These are phyloP conservation scores for Cladosporium sphaerospermum DNA, from an alignment of 2,329 filamentous ascomycete species.

Conservation along the genomic window DNA sequence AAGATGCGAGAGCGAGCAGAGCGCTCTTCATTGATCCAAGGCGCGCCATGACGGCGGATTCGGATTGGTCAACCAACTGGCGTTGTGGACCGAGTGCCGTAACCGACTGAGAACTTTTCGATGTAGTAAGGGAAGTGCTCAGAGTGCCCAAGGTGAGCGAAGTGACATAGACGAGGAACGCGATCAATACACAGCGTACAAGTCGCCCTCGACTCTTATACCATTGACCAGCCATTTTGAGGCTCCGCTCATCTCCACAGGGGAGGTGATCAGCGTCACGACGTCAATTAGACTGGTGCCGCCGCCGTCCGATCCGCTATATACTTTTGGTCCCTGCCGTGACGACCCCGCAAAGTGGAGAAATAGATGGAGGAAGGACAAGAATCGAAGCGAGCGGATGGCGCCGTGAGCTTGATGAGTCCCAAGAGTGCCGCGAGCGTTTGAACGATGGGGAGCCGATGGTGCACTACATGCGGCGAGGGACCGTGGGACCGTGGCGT, in stretches of 20 bases:
- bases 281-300: constrained; percentile 5
- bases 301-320: constrained; percentile 3
- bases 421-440: neutral
- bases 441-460: neutral
- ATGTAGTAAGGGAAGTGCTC: neutral
- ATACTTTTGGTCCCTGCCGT: neutral
- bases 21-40: constrained; percentile 7
- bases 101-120: neutral
- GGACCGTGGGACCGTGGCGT: constrained; percentile 1
- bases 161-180: constrained; percentile 5
- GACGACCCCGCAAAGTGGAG: constrained; percentile 10
- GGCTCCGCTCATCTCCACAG: neutral
- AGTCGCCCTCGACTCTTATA: constrained; percentile 7
- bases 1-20: constrained; percentile 7
- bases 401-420: constrained; percentile 3
- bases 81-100: neutral
- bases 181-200: neutral
- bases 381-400: neutral
- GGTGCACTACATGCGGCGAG: neutral
- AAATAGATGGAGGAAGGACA: neutral
- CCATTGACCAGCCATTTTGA: neutral
- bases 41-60: constrained; percentile 3
- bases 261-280: constrained; percentile 4
- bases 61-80: constrained; percentile 3
- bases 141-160: neutral